These are phyloP conservation scores for Prunus salicina DNA, from an alignment of 306 rosid genomes.

Conservation along the genomic window DNA sequence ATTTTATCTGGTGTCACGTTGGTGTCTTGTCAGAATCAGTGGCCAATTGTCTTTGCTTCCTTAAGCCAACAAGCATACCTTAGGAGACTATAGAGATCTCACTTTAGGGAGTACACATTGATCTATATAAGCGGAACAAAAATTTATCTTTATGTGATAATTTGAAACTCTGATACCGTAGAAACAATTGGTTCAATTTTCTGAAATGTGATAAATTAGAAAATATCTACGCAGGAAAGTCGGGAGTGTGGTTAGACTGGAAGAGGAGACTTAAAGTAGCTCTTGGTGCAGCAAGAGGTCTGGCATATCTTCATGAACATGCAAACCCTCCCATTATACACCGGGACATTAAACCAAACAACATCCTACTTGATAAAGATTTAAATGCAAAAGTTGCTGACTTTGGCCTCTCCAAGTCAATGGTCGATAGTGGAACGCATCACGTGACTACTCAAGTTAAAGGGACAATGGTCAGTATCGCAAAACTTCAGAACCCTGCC, in stretches of 20 bases:
- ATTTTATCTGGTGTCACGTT: too few relatives aligned
- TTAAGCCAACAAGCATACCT: too few relatives aligned
- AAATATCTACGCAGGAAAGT: constrained; percentile 46
- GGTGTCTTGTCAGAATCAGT: too few relatives aligned
- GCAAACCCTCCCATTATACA: constrained; percentile 85
- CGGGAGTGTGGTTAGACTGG: constrained; percentile 73
- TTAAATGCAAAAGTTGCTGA: constrained; percentile 73
- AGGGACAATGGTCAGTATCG: constrained; percentile 54
- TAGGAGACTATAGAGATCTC: too few relatives aligned
- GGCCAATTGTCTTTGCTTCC: too few relatives aligned
- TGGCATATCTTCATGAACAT: constrained; percentile 72
- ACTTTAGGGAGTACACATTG: too few relatives aligned
- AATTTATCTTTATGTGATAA: too few relatives aligned
- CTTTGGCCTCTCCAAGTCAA: constrained; percentile 79
- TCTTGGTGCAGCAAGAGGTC: constrained; percentile 74
- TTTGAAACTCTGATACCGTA: too few relatives aligned
- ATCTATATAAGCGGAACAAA: too few relatives aligned
- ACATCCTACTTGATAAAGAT: constrained; percentile 64
- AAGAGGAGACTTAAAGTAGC: constrained; percentile 63
- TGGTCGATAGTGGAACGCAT: constrained; percentile 46
- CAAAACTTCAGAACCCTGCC: background rate
- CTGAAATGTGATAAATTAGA: background rate
- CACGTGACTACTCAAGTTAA: constrained; percentile 73
- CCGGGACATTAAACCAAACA: constrained; percentile 76
- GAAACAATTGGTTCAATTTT: too few relatives aligned